Evolutionary conservation across 2,329 filamentous ascomycete species (phyloP).

Genomic region (Ilyonectria sp.): DNA sequence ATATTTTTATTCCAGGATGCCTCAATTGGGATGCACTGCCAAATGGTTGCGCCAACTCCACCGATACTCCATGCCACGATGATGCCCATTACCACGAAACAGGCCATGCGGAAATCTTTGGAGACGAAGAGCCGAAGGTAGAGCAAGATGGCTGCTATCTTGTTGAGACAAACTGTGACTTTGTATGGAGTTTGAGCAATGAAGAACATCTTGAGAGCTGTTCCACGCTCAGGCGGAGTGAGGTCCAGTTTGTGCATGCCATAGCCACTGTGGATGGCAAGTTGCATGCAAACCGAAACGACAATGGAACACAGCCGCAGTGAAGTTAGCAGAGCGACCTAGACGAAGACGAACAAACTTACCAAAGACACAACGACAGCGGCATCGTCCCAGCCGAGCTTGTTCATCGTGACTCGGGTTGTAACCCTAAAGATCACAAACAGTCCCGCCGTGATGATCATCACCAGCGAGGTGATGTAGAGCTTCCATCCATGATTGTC

Average conservation of each 20-base stretch:
- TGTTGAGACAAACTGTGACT: slow-evolving; percentile 65
- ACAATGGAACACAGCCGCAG: slow-evolving; percentile 50
- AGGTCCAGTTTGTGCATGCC: slow-evolving; percentile 57
- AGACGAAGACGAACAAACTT: slow-evolving; percentile 4
- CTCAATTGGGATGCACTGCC: slow-evolving; percentile 62
- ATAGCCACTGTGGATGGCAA: slow-evolving; percentile 56
- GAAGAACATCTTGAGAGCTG: slow-evolving; percentile 58
- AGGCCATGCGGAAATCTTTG: slow-evolving; percentile 57
- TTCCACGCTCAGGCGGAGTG: slow-evolving; percentile 43
- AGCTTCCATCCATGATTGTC: slow-evolving; percentile 54
- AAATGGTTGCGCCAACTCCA: slow-evolving; percentile 59
- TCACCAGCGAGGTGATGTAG: slow-evolving; percentile 52
- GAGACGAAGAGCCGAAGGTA: slow-evolving; percentile 66
- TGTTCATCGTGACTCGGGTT: slow-evolving; percentile 52
- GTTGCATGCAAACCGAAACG: slow-evolving; percentile 52
- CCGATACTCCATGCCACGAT: slow-evolving; percentile 59
- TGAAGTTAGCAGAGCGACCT: neutral
- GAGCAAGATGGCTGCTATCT: slow-evolving; percentile 64
- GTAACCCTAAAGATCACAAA: slow-evolving; percentile 52
- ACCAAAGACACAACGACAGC: slow-evolving; percentile 56
- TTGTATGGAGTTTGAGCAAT: slow-evolving; percentile 66
- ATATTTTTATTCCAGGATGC: slow-evolving; percentile 59
- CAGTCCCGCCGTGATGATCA: slow-evolving; percentile 53
- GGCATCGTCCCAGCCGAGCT: slow-evolving; percentile 57
- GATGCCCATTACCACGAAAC: slow-evolving; percentile 56